A percentile compares a stretch with the other conserved stretches of the same genome.
These are phyloP conservation scores for Elsinoe necatrix DNA, from an alignment of 2,329 filamentous ascomycete genomes.

Conservation along the genomic window DNA sequence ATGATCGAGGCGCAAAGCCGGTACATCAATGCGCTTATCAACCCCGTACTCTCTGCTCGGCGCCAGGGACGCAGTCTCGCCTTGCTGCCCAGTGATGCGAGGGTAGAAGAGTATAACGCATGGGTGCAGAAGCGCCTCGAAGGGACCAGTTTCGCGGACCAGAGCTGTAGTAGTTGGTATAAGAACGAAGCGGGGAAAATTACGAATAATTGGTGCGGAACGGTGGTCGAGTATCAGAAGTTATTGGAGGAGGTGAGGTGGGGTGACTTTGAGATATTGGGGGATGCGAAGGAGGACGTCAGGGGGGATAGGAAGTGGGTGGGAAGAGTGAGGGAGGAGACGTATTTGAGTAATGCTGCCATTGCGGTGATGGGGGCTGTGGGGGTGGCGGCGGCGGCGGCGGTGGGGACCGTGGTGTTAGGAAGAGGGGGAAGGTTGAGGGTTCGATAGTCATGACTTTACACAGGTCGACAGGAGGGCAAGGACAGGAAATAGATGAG, in stretches of 20 bases:
- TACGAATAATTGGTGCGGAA: slow-evolving; percentile 49
- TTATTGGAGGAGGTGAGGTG: slow-evolving; percentile 36
- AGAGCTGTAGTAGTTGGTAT: slow-evolving; percentile 49
- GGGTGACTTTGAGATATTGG: slow-evolving; percentile 38
- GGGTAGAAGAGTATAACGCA: slow-evolving; percentile 39
- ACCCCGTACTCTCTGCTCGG: slow-evolving; percentile 41
- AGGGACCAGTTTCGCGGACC: slow-evolving; percentile 45
- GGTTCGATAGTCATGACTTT: neutral
- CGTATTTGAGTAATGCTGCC: slow-evolving; percentile 32
- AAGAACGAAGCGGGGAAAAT: slow-evolving; percentile 47
- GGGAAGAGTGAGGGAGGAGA: slow-evolving; percentile 40
- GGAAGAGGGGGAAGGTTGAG: slow-evolving; percentile 23
- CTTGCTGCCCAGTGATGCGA: slow-evolving; percentile 37
- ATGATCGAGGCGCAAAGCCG: slow-evolving; percentile 53
- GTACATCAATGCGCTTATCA: slow-evolving; percentile 46
- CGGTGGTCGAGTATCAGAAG: slow-evolving; percentile 49
- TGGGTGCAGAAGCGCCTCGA: slow-evolving; percentile 38
- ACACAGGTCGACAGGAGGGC: no score
- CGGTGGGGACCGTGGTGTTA: slow-evolving; percentile 29
- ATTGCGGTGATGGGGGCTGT: slow-evolving; percentile 31
- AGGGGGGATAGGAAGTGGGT: slow-evolving; percentile 30
- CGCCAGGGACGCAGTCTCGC: slow-evolving; percentile 34
- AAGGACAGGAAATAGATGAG: no score
- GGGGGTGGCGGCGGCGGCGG: slow-evolving; percentile 30
- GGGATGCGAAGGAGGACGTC: slow-evolving; percentile 28